These are phyloP conservation scores for Penicillium parvum DNA, from an alignment of 495 filamentous ascomycete species.

Conservation along the genomic window DNA sequence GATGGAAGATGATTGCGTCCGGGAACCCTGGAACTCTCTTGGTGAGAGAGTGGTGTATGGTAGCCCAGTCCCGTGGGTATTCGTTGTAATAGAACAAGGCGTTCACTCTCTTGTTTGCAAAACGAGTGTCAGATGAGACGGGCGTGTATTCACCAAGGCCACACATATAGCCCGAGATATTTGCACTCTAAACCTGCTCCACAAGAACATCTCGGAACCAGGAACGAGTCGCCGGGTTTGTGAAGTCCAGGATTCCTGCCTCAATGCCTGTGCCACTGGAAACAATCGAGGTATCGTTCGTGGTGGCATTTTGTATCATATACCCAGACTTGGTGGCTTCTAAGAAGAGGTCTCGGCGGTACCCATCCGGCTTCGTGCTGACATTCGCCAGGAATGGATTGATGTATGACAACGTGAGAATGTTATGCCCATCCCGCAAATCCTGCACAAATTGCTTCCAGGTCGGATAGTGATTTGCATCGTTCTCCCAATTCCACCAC, in stretches of 20 bases:
- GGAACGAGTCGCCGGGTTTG: conserved; percentile 14
- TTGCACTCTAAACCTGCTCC: conserved; percentile 22
- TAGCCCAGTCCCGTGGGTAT: conserved; percentile 23
- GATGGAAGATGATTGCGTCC: conserved; percentile 22
- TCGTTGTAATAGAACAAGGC: conserved; percentile 20
- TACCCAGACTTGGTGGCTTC: conserved; percentile 16
- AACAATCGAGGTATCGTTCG: conserved; percentile 18
- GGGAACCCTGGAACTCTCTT: conserved; percentile 14
- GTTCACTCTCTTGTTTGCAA: conserved; percentile 20
- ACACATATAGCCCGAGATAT: conserved; percentile 24
- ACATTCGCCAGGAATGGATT: conserved; percentile 26
- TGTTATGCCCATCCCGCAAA: conserved; percentile 22
- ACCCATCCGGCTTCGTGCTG: conserved; percentile 23
- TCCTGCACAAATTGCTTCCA: conserved; percentile 24
- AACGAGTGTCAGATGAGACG: conserved; percentile 13
- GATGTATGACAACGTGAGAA: conserved; percentile 26
- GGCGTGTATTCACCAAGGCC: conserved; percentile 27
- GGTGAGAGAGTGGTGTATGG: conserved; percentile 18
- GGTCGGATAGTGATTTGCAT: conserved; percentile 20
- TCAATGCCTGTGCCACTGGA: conserved; percentile 23
- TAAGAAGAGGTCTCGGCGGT: conserved; percentile 14
- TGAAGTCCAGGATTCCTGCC: conserved; percentile 23
- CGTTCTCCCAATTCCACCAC: conserved; percentile 31
- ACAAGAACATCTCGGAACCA: conserved; percentile 22
- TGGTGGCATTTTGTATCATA: conserved; percentile 24